Evolutionary conservation across 2,329 filamentous ascomycete genomes (phyloP), one percentile per base, ranked within the genome.

Genomic region (Lasiodiplodia gonubiensis): DNA sequence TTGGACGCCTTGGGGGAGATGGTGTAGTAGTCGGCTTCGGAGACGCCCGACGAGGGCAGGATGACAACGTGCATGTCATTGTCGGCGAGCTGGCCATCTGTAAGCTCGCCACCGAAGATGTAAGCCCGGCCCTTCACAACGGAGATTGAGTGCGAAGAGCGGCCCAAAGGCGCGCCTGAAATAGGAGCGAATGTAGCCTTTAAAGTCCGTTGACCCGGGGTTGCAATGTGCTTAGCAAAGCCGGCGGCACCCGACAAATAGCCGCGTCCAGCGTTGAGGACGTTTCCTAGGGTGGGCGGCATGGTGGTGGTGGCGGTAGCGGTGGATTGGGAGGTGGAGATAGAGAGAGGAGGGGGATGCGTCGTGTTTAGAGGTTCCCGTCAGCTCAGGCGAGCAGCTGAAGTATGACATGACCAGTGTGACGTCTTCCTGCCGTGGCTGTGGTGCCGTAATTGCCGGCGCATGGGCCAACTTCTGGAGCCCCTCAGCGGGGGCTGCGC

Each of bases 91-190:
- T 78, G 69, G 69, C 79, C 72, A 49, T 71, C 72, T 52, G 74
- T 72, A 0, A 71, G 75, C 71, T 82, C 79, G 64, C 86, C 86
- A 7, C 86, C 85, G 69, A 87, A 87, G 64, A 88, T 82, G 72
- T 86, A 86, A 35, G 85, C 85, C 69, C 84, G 83, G 64, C 83
- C 81, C 68, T 82, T 83, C 69, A 88, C 79, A 54, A 86, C 76
- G 4, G 84, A 85, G 57, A 87, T 71, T 2, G 84, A 84, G 74
- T 88, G 86, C 53, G 82, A 75, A 10, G 81, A 80, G 65, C 85
- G 80, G 7, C 80, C 79, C 12, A 88, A 78, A 67, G 76, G 68
- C 68, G 80, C 70, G 70, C 80, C 72, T 68, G 72, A 80, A 63
- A 88, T 80, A 64, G 82, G 83, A 11, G 78, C 80, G 53, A 87